Evolutionary conservation across 345 rosid genomes (phyloP).

Genomic region (Brassica carinata): DNA sequence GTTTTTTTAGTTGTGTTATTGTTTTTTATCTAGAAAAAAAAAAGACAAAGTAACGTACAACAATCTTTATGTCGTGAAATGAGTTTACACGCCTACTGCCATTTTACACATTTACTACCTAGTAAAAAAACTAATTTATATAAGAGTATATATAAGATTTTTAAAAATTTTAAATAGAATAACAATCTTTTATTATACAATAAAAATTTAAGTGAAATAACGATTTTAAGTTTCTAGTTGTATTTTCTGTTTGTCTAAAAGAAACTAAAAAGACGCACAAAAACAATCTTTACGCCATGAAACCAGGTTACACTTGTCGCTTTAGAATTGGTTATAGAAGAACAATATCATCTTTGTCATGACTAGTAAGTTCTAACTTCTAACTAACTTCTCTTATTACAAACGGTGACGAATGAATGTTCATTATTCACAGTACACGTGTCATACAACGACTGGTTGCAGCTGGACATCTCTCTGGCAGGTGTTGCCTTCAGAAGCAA

Average conservation of each 20-base stretch:
- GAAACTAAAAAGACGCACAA: neutral
- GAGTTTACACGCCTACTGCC: conserved; percentile 3
- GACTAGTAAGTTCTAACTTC: neutral
- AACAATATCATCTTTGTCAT: neutral
- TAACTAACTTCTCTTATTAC: neutral
- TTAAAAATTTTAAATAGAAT: neutral
- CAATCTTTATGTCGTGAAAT: neutral
- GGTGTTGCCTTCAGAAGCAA: conserved; percentile 5
- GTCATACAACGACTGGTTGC: neutral
- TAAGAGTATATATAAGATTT: neutral
- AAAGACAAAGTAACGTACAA: neutral
- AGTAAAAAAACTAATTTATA: neutral
- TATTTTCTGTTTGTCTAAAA: neutral
- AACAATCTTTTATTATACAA: neutral
- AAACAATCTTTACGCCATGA: neutral
- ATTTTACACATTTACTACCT: neutral
- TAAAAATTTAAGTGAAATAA: neutral
- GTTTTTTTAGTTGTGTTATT: neutral
- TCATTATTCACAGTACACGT: conserved; percentile 10
- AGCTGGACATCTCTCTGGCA: neutral
- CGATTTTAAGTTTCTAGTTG: neutral
- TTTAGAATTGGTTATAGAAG: neutral
- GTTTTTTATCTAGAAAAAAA: neutral
- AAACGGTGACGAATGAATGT: neutral
- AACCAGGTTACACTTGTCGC: neutral